A percentile compares a stretch with the other conserved stretches of the same genome.
Conservation (phyloP, 129 eudicot species). For the Chrysanthemum makinoi region DNA sequence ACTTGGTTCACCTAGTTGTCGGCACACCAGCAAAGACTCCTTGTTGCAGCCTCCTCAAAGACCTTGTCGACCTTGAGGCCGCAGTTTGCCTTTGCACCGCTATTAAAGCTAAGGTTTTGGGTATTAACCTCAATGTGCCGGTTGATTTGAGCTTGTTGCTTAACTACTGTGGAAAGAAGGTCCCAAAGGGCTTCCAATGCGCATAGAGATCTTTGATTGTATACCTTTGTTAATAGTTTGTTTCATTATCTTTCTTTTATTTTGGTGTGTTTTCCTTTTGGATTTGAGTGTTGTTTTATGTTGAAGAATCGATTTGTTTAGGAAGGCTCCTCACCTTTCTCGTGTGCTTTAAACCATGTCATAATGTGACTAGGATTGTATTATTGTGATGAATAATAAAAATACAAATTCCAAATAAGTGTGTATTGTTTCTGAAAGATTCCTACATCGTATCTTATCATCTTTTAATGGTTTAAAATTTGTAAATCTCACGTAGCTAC, state of each 20-base stretch:
- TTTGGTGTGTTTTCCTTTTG: background rate
- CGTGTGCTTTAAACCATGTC: background rate
- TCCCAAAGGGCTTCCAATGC: conserved; percentile 14
- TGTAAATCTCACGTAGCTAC: too few species aligned
- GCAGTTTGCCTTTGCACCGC: conserved; percentile 15
- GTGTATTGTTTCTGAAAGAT: background rate
- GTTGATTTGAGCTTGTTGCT: conserved; percentile 14
- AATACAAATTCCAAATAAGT: background rate
- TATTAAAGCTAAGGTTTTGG: conserved; percentile 10
- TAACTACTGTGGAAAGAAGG: conserved; percentile 16
- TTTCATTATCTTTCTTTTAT: background rate
- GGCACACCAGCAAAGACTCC: conserved; percentile 18
- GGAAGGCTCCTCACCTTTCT: background rate
- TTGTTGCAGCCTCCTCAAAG: background rate
- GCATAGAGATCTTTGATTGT: conserved; percentile 1
- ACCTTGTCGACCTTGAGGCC: conserved; percentile 7
- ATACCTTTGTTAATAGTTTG: background rate
- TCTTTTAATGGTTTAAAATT: too few species aligned
- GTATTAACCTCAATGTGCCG: conserved; percentile 12
- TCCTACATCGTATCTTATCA: background rate
- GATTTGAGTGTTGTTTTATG: background rate
- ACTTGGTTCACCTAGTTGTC: conserved; percentile 7
- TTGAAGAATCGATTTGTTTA: background rate
- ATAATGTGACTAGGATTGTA: background rate
- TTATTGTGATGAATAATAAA: background rate